phyloP scores from a whole-genome alignment of 202 grass and related monocot genomes.

The Zizania palustris region DNA sequence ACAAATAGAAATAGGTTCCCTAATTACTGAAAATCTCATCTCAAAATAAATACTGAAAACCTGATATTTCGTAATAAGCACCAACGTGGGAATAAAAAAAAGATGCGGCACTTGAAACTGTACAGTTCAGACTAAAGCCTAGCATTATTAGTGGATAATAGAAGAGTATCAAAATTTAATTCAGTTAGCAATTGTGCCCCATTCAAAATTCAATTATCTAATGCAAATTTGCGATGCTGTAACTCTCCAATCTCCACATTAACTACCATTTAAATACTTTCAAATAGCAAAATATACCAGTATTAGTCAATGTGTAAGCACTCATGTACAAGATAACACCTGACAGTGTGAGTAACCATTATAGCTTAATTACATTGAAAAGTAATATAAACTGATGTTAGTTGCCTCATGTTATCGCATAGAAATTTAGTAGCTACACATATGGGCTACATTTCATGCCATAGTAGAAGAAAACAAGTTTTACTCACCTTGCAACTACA shows the following conservation, averaged over 20 bases:
- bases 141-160: background rate
- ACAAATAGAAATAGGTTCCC: constrained; percentile 2
- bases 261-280: background rate
- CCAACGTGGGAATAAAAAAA: background rate
- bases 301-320: background rate
- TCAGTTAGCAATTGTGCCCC: background rate
- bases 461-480: background rate
- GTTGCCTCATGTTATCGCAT: background rate
- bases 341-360: background rate
- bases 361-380: background rate
- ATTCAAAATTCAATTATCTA: constrained; percentile 12
- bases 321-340: constrained; percentile 5
- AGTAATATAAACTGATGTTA: background rate
- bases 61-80: background rate
- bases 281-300: background rate
- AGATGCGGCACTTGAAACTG: background rate
- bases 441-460: background rate
- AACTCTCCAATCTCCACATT: background rate
- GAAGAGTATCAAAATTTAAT: background rate
- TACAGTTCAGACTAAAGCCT: background rate
- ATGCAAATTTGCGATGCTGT: background rate
- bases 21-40: background rate
- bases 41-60: background rate
- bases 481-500: constrained; percentile 76
- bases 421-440: background rate